These are phyloP conservation scores for Pichia ethanolica DNA, from an alignment of 805 yeast species.

Conservation along the genomic window DNA sequence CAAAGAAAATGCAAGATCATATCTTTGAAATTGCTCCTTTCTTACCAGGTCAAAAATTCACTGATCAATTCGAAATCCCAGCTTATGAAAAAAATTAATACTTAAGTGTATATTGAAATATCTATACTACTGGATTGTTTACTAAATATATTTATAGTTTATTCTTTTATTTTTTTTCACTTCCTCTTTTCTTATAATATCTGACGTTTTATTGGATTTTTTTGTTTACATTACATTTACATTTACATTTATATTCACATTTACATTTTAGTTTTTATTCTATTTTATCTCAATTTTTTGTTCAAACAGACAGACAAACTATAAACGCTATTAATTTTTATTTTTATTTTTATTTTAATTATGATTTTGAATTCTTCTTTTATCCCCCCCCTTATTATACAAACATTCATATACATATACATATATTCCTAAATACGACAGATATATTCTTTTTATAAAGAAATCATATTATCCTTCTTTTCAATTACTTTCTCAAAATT, in stretches of 20 bases:
- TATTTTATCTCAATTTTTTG: background rate
- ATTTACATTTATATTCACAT: background rate
- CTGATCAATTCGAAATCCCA: constrained; percentile 59
- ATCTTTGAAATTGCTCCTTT: constrained; percentile 68
- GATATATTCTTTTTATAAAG: too few relatives aligned
- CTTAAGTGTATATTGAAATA: too few relatives aligned
- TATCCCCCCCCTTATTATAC: background rate
- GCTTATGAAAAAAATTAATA: constrained; percentile 44
- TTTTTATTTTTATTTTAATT: too few relatives aligned
- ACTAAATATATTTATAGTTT: background rate
- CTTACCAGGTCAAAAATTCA: constrained; percentile 71
- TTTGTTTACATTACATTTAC: background rate
- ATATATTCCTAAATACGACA: too few relatives aligned
- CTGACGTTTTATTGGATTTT: too few relatives aligned
- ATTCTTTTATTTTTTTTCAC: background rate
- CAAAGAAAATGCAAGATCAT: constrained; percentile 43
- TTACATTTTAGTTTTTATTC: background rate
- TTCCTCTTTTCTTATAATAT: background rate
- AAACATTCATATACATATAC: too few relatives aligned
- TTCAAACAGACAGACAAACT: too few relatives aligned
- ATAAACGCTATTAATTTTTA: background rate
- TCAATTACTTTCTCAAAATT: too few relatives aligned
- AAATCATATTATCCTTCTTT: too few relatives aligned
- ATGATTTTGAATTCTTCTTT: too few relatives aligned
- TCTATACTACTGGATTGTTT: background rate